Evolutionary conservation across 306 rosid species (phyloP).

Genomic region (Vigna reflexopilosa): DNA sequence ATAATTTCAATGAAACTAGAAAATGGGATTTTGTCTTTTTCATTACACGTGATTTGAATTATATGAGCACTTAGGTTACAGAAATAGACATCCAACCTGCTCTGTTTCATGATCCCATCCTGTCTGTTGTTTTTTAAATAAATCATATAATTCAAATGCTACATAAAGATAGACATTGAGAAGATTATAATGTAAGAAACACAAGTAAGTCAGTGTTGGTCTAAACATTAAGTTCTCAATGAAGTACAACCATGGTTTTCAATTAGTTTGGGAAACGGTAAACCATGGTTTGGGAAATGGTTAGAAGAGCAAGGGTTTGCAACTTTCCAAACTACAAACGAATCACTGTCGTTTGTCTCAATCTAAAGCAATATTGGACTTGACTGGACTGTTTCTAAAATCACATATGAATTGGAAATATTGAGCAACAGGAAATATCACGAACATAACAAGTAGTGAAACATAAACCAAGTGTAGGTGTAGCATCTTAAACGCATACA

Average conservation of each 20-base stretch:
- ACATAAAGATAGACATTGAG: too few relatives aligned
- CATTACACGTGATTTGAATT: neutral
- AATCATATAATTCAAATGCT: neutral
- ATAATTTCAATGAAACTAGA: neutral
- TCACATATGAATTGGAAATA: neutral
- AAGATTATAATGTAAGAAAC: neutral
- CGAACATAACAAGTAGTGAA: neutral
- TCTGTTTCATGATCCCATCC: neutral
- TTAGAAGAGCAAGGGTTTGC: neutral
- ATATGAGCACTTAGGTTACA: neutral
- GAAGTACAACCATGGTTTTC: neutral
- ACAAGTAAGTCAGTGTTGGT: neutral
- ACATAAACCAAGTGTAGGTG: neutral
- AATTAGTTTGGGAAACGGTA: neutral
- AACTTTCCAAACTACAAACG: neutral
- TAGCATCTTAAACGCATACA: neutral
- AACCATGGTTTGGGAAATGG: neutral
- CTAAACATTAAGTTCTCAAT: neutral
- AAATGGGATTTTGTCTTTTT: constrained; percentile 11
- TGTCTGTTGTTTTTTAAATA: neutral
- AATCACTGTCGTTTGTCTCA: neutral
- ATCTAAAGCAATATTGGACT: neutral
- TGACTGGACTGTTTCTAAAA: neutral
- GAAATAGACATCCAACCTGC: neutral
- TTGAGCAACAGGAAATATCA: neutral